phyloP scores from a whole-genome alignment of 257 asterid genomes.

The Solanum medicagineum region DNA sequence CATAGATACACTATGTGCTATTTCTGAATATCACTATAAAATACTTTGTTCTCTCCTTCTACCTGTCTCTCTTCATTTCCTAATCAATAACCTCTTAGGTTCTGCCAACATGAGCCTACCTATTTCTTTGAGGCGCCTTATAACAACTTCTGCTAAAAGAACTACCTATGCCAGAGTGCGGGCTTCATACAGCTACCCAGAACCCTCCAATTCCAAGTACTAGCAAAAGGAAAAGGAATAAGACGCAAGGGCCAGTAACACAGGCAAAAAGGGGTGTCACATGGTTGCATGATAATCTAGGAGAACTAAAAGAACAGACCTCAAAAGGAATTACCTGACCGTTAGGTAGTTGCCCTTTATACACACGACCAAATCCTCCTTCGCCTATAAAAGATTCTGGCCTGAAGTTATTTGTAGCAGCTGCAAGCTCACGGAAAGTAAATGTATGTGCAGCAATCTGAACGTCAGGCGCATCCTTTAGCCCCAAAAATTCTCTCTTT shows the following conservation, averaged over 20 bases:
- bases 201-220: neutral
- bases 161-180: neutral
- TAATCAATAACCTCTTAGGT: neutral
- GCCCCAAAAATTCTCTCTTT: conserved; percentile 43
- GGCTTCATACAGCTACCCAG: neutral
- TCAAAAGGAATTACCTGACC: conserved; percentile 56
- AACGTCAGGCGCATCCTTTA: conserved; percentile 49
- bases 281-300: neutral
- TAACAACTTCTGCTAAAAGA: neutral
- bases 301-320: neutral
- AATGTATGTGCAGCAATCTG: conserved; percentile 95
- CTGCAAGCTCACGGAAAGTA: conserved; percentile 91
- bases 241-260: neutral
- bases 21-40: neutral
- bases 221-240: neutral
- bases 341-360: conserved; percentile 61
- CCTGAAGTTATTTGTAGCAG: conserved; percentile 77
- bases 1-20: neutral
- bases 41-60: neutral
- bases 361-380: conserved; percentile 94
- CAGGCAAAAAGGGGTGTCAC: neutral
- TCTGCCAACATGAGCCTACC: neutral
- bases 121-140: neutral
- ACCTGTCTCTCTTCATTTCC: neutral
- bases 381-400: conserved; percentile 88